Evolutionary conservation across 345 rosid genomes (phyloP).

Genomic region (Lenwebbia sp.): DNA sequence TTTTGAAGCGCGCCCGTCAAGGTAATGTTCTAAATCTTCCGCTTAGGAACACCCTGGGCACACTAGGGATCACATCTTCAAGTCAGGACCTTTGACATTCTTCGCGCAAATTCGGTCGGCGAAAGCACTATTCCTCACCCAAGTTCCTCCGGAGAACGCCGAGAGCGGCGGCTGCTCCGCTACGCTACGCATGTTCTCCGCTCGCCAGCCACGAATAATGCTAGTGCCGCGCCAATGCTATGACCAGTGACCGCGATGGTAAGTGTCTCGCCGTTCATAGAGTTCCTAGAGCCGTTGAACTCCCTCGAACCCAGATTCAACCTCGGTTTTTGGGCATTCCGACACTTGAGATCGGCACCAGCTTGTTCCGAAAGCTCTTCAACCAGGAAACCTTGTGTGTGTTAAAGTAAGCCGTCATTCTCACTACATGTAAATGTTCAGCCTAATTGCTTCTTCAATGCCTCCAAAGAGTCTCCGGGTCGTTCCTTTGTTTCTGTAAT

Average conservation of each 20-base stretch:
- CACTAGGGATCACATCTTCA: conserved; percentile 58
- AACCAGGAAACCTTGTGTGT: conserved; percentile 43
- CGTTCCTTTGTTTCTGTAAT: neutral
- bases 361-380: conserved; percentile 42
- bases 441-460: neutral
- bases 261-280: conserved; percentile 52
- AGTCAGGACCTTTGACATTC: conserved; percentile 48
- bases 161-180: conserved; percentile 30
- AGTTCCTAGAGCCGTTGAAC: conserved; percentile 26
- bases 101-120: conserved; percentile 19
- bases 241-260: conserved; percentile 70
- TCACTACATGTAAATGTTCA: neutral
- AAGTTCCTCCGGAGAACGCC: conserved; percentile 76
- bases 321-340: neutral
- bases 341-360: conserved; percentile 33
- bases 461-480: neutral
- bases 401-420: neutral
- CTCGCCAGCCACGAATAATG: conserved; percentile 56
- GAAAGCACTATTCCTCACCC: conserved; percentile 56
- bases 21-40: conserved; percentile 18
- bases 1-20: neutral
- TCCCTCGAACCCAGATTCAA: conserved; percentile 15
- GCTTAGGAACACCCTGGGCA: conserved; percentile 45
- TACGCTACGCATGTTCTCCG: conserved; percentile 24
- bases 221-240: conserved; percentile 80